Base-by-base conservation (phyloP, 805 yeast species). In the Kodamaea leandrae region DNA sequence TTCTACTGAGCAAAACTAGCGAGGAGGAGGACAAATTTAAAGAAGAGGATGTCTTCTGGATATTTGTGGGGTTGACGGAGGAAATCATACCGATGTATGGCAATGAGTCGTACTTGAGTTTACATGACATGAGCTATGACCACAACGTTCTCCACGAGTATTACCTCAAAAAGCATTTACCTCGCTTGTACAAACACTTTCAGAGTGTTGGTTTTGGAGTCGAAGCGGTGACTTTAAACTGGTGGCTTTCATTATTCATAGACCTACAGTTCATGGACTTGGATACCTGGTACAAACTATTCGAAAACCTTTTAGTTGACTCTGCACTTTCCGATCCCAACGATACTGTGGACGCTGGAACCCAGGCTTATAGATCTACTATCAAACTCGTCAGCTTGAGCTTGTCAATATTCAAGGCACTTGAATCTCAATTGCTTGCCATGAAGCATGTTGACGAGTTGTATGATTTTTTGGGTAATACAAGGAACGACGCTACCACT, bases 241-340 rank as follows among this genome's bases (percentile, higher is more conserved):
- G 83, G 83, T 77, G 80, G 63, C 60, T 78, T 12, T 66, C 78
- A 7, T 55, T 79, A 21, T 78, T 77, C 52, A 71, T 78, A 0
- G 81, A 64, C 28, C 29, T 48, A 14, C 52, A 68, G 34, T 64
- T 76, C 25, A 52, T 76, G n/a, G 72, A 76, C 1, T 61, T 74
- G 1, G 80, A 78, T 23, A 62, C 72, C 2, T 67, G 80, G 59
- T 72, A 76, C 53, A 63, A 74, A 36, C 55, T 78, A 6, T 72
- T 80, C 68, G 83, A 78, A 51, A 62, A 68, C 14, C 51, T 78
- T 36, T 47, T 65, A 29, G 46, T 64, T 3, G 49, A 42, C n/a
- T 29, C 39, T 17, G 14, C 36, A n/a, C n/a, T n/a, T 12, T 29
- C 36, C n/a, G 33, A 30, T 4, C 3, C 33, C 21, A 21, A 19